Evolutionary conservation across 352 stramenopile species (phyloP), one percentile per base, ranked within the genome.

Genomic region (Saprolegnia parasitica): DNA sequence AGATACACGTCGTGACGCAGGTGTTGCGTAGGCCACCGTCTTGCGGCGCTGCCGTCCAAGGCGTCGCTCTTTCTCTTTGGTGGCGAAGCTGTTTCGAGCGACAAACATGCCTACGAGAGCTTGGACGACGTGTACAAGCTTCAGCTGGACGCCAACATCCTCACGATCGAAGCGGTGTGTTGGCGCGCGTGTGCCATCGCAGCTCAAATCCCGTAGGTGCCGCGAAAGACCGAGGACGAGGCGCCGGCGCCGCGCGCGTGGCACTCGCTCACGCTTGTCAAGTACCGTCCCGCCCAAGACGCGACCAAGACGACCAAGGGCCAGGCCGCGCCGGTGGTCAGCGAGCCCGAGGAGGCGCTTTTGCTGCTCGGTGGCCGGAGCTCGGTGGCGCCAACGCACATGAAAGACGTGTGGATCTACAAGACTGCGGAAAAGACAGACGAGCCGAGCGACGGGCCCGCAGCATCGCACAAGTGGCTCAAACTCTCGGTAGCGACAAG

Each of bases 31-130:
- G 63, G 63, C 23, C 63, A 70, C 24, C 29, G 11, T 6, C 10
- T 70, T 0, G 63, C 46, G 68, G 78, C 37, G 72, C 81, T 62
- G 81, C 73, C 10, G 54, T 90, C 18, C 65, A 77, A 35, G 50
- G 75, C 3, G 73, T 74, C 52, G 76, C 72, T 52, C 4, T 81
- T 83, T 42, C 70, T 78, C 0, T 93, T 93, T 72, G 85, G 85
- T 18, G 85, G 85, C 5, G 81, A 91, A 29, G 45, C 45, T 8
- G 35, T 83, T 49, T 6, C 54, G 60, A 68, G 58, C 3, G 35
- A 85, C 13, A 71, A 77, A 18, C 50, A 87, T 1, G 10, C 9
- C 32, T 24, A 46, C 39, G n/a, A 61, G 10, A 21, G 21, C 1
- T 23, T 67, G 5, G 61, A 24, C 16, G 61, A 67, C 18, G 16